Base-by-base conservation (phyloP, 1,284 basidiomycete species). In the Tilletia caries region DNA sequence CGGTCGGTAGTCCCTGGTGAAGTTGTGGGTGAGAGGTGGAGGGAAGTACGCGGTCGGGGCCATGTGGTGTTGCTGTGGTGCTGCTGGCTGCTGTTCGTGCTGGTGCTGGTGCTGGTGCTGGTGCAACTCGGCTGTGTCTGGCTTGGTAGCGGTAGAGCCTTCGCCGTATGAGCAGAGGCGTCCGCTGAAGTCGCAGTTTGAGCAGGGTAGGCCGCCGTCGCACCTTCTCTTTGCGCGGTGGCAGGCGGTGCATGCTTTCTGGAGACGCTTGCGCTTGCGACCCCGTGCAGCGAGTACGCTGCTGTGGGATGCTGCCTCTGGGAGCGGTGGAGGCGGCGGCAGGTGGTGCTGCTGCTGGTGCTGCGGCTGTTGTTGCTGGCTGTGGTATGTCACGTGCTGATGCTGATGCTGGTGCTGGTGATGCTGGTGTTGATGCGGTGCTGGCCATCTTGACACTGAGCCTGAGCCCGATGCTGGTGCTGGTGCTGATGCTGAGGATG, bases 171-270 rank as follows among this genome's bases (percentile, higher is more conserved):
- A 76, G 72, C 86, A 86, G 2, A 82, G 76, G 48, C 84, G 73
- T 15, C 84, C 84, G 6, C 84, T 85, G 71, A 86, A 86, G 75
- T 86, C 86, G 79, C 86, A 86, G 75, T 86, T 86, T 64, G 84
- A 84, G 74, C 86, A 86, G 1, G 86, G 86, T 0, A 85, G 84
- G 64, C 86, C 86, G 23, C 86, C 86, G 72, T 86, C 86, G 68
- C 86, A 86, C 15, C 86, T 79, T 64, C 86, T 79, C 77, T 86
- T 86, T 74, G 86, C 86, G 79, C 86, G 75, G 72, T 79, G 78
- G 70, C 78, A 79, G 52, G 76, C 73, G n/a, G 78, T 76, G 50
- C 78, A 79, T 2, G 78, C 78, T 23, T 77, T 73, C 73, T 79
- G 78, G 13, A 79, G 73, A 70, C 78, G 76, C 71, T 79, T 79